Conservation (phyloP, 2,329 filamentous ascomycete species). For the Pseudogymnoascus pannorum region DNA sequence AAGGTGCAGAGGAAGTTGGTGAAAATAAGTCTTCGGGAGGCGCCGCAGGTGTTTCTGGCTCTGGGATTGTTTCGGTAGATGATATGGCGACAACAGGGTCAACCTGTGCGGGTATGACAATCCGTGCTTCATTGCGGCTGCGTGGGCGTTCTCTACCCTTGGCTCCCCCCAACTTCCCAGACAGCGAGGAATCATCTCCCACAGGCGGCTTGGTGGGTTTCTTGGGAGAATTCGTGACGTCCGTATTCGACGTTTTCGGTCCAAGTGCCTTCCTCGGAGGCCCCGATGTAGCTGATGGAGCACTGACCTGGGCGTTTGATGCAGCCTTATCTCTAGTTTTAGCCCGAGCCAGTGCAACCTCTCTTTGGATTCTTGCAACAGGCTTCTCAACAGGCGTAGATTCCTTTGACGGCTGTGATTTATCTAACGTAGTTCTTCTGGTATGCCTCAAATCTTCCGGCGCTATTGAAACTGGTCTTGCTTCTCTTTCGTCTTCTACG, state of each 20-base stretch:
- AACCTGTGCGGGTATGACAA: slow-evolving; percentile 10
- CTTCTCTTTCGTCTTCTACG: slow-evolving; percentile 31
- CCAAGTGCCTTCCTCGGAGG: slow-evolving; percentile 25
- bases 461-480: slow-evolving; percentile 27
- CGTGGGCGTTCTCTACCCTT: slow-evolving; percentile 15
- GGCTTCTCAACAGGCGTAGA: slow-evolving; percentile 15
- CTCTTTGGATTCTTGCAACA: slow-evolving; percentile 17
- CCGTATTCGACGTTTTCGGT: slow-evolving; percentile 53
- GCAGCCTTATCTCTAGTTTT: slow-evolving; percentile 20
- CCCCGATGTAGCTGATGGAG: slow-evolving; percentile 10
- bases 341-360: slow-evolving; percentile 22
- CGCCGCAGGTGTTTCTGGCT: slow-evolving; percentile 33
- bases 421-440: slow-evolving; percentile 25
- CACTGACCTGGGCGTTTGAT: neutral
- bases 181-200: slow-evolving; percentile 28
- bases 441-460: slow-evolving; percentile 24
- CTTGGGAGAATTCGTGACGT: slow-evolving; percentile 48
- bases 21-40: slow-evolving; percentile 34
- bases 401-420: slow-evolving; percentile 5
- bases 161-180: neutral
- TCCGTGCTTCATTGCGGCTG: slow-evolving; percentile 16
- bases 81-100: slow-evolving; percentile 15
- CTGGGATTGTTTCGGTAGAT: slow-evolving; percentile 28
- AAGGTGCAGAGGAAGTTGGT: slow-evolving; percentile 43
- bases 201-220: slow-evolving; percentile 36